Percentiles rank a stretch among this genome's conserved stretches.
Evolutionary conservation across 2,329 filamentous ascomycete genomes (phyloP).

Genomic region (Lasiodiplodia sp.): DNA sequence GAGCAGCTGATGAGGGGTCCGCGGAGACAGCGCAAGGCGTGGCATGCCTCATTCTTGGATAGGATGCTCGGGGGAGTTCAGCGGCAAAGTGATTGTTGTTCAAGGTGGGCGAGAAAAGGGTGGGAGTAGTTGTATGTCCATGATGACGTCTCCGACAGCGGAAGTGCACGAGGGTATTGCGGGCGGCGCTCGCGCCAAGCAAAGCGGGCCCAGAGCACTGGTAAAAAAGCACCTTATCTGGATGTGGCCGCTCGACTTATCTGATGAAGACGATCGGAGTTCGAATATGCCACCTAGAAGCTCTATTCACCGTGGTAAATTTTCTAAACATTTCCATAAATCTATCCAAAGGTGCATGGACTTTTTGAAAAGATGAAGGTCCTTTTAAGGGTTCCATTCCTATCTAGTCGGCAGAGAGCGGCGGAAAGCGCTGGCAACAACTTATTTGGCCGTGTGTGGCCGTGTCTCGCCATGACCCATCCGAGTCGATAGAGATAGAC

Average conservation of each 20-base stretch:
- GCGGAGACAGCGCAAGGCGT: slow-evolving; percentile 19
- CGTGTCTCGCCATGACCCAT: slow-evolving; percentile 10
- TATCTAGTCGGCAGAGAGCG: not conserved
- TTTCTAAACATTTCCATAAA: not conserved
- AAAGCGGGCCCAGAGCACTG: slow-evolving; percentile 16
- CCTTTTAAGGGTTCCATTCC: no score
- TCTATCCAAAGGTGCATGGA: not conserved
- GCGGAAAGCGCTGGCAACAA: not conserved
- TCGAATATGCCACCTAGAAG: not conserved
- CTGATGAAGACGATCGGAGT: not conserved
- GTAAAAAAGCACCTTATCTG: not conserved
- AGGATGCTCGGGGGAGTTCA: not conserved
- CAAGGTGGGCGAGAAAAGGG: slow-evolving; percentile 2
- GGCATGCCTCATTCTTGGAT: slow-evolving; percentile 29
- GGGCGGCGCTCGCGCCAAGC: slow-evolving; percentile 14
- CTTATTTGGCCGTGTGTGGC: slow-evolving; percentile 1
- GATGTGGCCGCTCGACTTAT: not conserved
- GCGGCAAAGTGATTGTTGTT: not conserved
- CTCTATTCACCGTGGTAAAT: not conserved
- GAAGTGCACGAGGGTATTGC: slow-evolving; percentile 25
- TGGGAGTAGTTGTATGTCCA: slow-evolving; percentile 5
- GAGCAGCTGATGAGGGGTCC: slow-evolving; percentile 8
- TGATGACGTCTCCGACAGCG: slow-evolving; percentile 31
- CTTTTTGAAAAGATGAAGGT: not conserved
- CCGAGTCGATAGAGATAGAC: slow-evolving; percentile 7